Evolutionary conservation across 1,284 basidiomycete species (phyloP).

Genomic region (Pterulicium gracile): DNA sequence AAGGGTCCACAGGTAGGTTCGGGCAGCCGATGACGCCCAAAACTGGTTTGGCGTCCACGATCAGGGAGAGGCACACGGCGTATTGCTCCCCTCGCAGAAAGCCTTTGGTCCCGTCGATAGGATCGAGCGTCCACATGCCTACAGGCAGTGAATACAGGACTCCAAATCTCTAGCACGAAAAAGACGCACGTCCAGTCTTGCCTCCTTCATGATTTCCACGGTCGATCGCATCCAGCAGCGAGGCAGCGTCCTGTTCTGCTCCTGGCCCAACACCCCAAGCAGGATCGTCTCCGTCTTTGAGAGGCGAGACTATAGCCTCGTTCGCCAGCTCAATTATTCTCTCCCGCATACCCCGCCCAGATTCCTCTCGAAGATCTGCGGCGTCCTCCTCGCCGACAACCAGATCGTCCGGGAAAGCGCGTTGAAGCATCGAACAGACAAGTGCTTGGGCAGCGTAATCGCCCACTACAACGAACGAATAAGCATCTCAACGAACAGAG

Average conservation of each 20-base stretch:
- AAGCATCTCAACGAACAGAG: not conserved
- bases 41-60: conserved; percentile 77
- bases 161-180: conserved; percentile 14
- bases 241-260: conserved; percentile 33
- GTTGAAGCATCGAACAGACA: conserved; percentile 67
- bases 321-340: conserved; percentile 81
- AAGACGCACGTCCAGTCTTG: conserved; percentile 56
- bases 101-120: conserved; percentile 90
- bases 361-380: conserved; percentile 55
- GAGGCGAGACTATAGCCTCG: conserved; percentile 57
- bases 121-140: conserved; percentile 90
- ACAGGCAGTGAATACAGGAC: conserved; percentile 13
- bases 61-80: conserved; percentile 89
- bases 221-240: conserved; percentile 81
- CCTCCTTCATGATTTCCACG: conserved; percentile 79
- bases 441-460: conserved; percentile 89
- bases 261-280: conserved; percentile 61
- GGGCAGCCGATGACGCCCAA: conserved; percentile 94
- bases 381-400: conserved; percentile 98
- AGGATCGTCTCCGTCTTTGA: conserved; percentile 35
- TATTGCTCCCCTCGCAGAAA: conserved; percentile 97
- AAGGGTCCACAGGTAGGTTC: conserved; percentile 67
- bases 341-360: conserved; percentile 41
- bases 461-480: conserved; percentile 47
- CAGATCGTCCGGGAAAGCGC: conserved; percentile 75